Evolutionary conservation across 164 flowering plant genomes (phyloP).

Genomic region (Vitis vinifera): ASM3070453v1 NC_081821.1:2639501-2640000

Average conservation of each 20-base stretch:
- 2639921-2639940: constrained; percentile 48
- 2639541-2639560: constrained; percentile 77
- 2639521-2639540: constrained; percentile 82
- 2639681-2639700: neutral
- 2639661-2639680: neutral
- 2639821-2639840: neutral
- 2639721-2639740: constrained; percentile 95
- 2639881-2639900: constrained; percentile 60
- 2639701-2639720: neutral
- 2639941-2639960: constrained; percentile 59
- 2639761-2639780: constrained; percentile 96
- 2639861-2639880: constrained; percentile 43
- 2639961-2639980: neutral
- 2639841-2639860: constrained; percentile 7
- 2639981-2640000: neutral
- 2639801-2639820: neutral
- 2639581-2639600: constrained; percentile 96
- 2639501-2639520: constrained; percentile 92
- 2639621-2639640: neutral
- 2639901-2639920: constrained; percentile 50
- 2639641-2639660: too few relatives aligned
- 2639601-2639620: constrained; percentile 92
- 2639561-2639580: constrained; percentile 70
- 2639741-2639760: constrained; percentile 87
- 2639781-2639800: constrained; percentile 15